phyloP scores from a whole-genome alignment of 208 protist genomes.

The Leishmania major region DNA sequence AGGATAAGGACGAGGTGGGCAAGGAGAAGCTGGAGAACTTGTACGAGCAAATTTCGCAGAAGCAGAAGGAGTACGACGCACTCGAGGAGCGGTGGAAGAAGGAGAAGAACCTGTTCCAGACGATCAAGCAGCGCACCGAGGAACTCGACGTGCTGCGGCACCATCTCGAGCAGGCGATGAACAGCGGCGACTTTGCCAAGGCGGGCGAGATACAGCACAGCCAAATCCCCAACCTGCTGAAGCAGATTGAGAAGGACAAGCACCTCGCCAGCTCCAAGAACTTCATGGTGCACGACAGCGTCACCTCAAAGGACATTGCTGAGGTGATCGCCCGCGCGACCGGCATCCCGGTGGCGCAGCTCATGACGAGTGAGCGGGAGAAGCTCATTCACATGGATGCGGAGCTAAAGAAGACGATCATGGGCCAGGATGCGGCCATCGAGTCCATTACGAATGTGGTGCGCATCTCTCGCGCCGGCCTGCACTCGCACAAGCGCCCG shows the following conservation, averaged over 20 bases:
- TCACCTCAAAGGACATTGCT: conserved; percentile 94
- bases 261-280: conserved; percentile 90
- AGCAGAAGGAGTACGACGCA: conserved; percentile 84
- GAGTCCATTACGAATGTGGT: conserved; percentile 95
- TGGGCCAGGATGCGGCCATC: conserved; percentile 98
- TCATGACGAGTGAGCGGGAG: conserved; percentile 91
- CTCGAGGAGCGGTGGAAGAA: conserved; percentile 85
- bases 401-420: conserved; percentile 88
- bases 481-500: conserved; percentile 90
- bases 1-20: conserved; percentile 92
- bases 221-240: conserved; percentile 76
- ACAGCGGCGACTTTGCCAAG: conserved; percentile 67
- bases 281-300: conserved; percentile 94
- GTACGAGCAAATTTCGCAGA: conserved; percentile 64
- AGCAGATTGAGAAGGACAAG: conserved; percentile 90
- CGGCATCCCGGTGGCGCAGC: conserved; percentile 96
- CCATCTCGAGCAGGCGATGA: conserved; percentile 86
- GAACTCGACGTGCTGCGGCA: conserved; percentile 81
- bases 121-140: conserved; percentile 92
- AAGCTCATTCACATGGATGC: conserved; percentile 89
- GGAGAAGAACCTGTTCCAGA: conserved; percentile 91
- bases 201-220: conserved; percentile 85
- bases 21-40: conserved; percentile 85
- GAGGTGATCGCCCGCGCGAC: conserved; percentile 97
- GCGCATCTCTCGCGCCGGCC: conserved; percentile 94